Evolutionary conservation across 805 yeast species (phyloP).

Genomic region (Starmerella roubikii): DNA sequence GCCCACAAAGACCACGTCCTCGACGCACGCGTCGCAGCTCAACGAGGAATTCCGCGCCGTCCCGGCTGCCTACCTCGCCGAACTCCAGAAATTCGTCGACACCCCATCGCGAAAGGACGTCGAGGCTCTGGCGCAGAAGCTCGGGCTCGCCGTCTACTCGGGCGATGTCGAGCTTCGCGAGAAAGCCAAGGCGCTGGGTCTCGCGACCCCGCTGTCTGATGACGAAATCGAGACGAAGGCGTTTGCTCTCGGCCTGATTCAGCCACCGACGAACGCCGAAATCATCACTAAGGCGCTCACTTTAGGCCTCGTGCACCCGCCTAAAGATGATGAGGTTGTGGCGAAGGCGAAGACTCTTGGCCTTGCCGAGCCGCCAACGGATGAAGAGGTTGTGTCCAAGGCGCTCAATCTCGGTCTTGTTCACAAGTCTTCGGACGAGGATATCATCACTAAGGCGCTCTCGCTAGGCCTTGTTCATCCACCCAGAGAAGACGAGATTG

Average conservation of each 20-base stretch:
- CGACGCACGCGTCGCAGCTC: too few relatives aligned
- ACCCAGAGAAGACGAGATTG: slow-evolving; percentile 6
- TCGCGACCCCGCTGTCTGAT: slow-evolving; percentile 5
- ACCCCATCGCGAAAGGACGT: slow-evolving; percentile 20
- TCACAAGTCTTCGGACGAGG: slow-evolving; percentile 6
- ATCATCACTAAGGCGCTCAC: slow-evolving; percentile 2
- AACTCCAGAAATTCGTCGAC: slow-evolving; percentile 24
- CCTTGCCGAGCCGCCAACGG: slow-evolving; percentile 2
- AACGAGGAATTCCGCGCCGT: slow-evolving; percentile 20
- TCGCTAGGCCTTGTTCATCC: slow-evolving; percentile 9
- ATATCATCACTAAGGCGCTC: slow-evolving; percentile 20
- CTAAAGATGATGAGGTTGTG: slow-evolving; percentile 6
- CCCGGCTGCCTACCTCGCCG: slow-evolving; percentile 23
- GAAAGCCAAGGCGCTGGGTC: slow-evolving; percentile 13
- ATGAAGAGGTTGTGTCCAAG: background rate
- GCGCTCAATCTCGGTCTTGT: slow-evolving; percentile 11
- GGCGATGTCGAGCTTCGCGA: slow-evolving; percentile 4
- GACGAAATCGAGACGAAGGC: slow-evolving; percentile 11
- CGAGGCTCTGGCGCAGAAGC: slow-evolving; percentile 18
- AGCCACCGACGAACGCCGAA: slow-evolving; percentile 10
- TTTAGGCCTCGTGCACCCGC: slow-evolving; percentile 39
- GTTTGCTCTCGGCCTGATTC: slow-evolving; percentile 6
- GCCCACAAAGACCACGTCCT: background rate
- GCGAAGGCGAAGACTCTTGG: slow-evolving; percentile 12
- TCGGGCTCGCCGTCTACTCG: slow-evolving; percentile 16